Percentiles rank a stretch among this genome's conserved stretches.
These are phyloP conservation scores for Macadamia integrifolia DNA, from an alignment of 164 flowering plant genomes.

Conservation along the genomic window DNA sequence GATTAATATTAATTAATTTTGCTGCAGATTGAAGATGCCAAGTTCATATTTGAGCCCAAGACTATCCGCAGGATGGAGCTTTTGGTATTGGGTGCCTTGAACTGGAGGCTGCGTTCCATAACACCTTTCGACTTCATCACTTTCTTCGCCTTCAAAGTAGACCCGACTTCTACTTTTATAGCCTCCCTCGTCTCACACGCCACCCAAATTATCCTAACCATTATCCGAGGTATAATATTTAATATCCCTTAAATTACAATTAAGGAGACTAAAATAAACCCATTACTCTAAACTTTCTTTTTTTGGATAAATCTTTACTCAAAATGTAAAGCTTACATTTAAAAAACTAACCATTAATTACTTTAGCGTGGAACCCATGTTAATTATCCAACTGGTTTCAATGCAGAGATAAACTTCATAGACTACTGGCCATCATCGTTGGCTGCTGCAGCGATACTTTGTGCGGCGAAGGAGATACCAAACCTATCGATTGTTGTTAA, in stretches of 20 bases:
- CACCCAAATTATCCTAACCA: slow-evolving; percentile 59
- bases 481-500: slow-evolving; percentile 36
- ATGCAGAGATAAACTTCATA: slow-evolving; percentile 64
- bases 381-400: too few species aligned
- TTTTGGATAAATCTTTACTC: too few species aligned
- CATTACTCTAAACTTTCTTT: too few species aligned
- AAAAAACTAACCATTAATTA: too few species aligned
- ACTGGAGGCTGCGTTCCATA: slow-evolving; percentile 80
- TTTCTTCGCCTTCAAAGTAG: slow-evolving; percentile 71
- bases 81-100: slow-evolving; percentile 55
- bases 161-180: slow-evolving; percentile 41
- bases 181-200: slow-evolving; percentile 57
- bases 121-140: slow-evolving; percentile 79
- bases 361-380: too few species aligned
- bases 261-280: too few species aligned
- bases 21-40: slow-evolving; percentile 51
- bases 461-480: slow-evolving; percentile 66
- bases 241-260: too few species aligned
- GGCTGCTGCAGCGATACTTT: slow-evolving; percentile 76
- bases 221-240: slow-evolving; percentile 49
- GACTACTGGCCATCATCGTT: slow-evolving; percentile 77
- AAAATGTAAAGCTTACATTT: too few species aligned
- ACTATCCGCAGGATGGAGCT: slow-evolving; percentile 79
- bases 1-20: too few species aligned
- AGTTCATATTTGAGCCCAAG: slow-evolving; percentile 64